These are phyloP conservation scores for Huiozyma naganishii DNA, from an alignment of 805 yeast species.

Conservation along the genomic window DNA sequence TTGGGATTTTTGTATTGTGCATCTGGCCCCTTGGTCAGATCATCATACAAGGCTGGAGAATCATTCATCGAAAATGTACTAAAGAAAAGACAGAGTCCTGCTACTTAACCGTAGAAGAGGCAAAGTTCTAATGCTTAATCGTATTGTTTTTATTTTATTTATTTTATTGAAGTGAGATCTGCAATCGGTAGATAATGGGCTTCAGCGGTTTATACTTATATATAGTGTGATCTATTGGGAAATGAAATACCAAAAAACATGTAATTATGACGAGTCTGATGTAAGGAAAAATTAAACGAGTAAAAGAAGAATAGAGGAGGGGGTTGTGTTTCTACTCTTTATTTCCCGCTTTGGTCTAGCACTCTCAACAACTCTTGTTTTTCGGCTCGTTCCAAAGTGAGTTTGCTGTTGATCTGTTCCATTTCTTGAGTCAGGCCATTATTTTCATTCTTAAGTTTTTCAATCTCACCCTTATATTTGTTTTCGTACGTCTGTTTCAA, in stretches of 20 bases:
- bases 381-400: conserved; percentile 44
- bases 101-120: too few relatives aligned
- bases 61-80: conserved; percentile 90
- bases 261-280: too few relatives aligned
- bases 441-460: conserved; percentile 33
- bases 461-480: conserved; percentile 38
- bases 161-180: neutral
- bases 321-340: too few relatives aligned
- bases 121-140: neutral
- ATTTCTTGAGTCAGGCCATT: conserved; percentile 40
- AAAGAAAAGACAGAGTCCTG: conserved; percentile 43
- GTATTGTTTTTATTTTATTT: neutral
- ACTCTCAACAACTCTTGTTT: conserved; percentile 45
- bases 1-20: conserved; percentile 95
- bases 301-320: too few relatives aligned
- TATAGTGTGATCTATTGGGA: neutral
- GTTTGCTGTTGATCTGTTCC: conserved; percentile 38
- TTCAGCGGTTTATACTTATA: neutral
- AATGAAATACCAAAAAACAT: too few relatives aligned
- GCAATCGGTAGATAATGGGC: too few relatives aligned
- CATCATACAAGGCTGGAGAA: conserved; percentile 97
- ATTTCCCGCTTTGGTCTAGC: conserved; percentile 28
- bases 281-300: too few relatives aligned
- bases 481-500: conserved; percentile 49
- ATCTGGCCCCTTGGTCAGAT: conserved; percentile 91